Evolutionary conservation across 257 asterid species (phyloP), one percentile per base, ranked within the genome.

Genomic region (Cruciata laevipes): DNA sequence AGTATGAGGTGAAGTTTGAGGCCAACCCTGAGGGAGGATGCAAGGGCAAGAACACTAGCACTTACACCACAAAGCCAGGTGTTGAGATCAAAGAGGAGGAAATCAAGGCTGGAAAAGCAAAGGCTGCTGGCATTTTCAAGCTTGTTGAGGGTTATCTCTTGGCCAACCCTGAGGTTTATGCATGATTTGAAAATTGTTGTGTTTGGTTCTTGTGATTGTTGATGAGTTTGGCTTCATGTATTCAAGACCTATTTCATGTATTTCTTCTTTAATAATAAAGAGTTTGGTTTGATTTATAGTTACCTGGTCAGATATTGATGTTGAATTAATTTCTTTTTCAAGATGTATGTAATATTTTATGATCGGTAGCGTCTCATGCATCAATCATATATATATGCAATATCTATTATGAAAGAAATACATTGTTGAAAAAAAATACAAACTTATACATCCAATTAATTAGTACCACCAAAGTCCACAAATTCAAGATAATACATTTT

Each of bases 21-120:
- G 53, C 81, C 0, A 69, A 74, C 3, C 77, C 82, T 5, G 81
- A 83, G n/a, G 92, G 89, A 6, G 92, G 92, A 2, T 76, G 77
- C 51, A 71, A 74, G 57, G 82, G 86, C 51, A 82, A 71, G 63
- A 86, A 63, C 49, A 72, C 40, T 3, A 80, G 86, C 76, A 78
- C 71, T 0, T 83, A 86, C 70, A 61, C 75, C 21, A 59, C 83
- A 13, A 86, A 86, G 59, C 69, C 71, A 7, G 85, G 79, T 14
- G 84, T 47, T 32, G 78, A 70, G 63, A 76, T 83, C 61, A 76
- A 77, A 8, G 83, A 81, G 58, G 87, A 86, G 67, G 74, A 78
- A 14, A 67, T 78, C 25, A 74, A 78, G 67, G 79, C 31, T 74
- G 82, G 79, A 20, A 74, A 74, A 44, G 76, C 67, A 42, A 70